These are phyloP conservation scores for Calocera viscosa DNA, from an alignment of 768 basidiomycete species.

Conservation along the genomic window DNA sequence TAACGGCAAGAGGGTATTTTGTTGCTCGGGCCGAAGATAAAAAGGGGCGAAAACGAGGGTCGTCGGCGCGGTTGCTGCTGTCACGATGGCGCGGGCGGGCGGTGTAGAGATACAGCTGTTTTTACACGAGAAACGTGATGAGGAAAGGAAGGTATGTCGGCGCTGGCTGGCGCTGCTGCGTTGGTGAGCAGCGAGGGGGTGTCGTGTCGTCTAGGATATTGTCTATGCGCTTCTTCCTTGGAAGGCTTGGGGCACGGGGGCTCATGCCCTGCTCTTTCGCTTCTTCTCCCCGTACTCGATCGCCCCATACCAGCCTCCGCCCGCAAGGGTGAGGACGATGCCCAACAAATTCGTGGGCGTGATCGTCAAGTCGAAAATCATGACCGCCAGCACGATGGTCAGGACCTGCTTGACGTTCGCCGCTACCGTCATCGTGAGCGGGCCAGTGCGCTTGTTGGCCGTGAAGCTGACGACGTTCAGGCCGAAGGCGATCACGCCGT, in stretches of 20 bases:
- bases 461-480: constrained; percentile 91
- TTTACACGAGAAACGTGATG: no score
- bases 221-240: no score
- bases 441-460: constrained; percentile 85
- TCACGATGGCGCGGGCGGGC: no score
- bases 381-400: constrained; percentile 72
- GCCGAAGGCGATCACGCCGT: constrained; percentile 80
- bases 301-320: constrained; percentile 69
- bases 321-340: constrained; percentile 68
- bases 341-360: constrained; percentile 69
- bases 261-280: not conserved
- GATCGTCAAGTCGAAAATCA: constrained; percentile 72
- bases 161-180: no score
- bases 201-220: no score
- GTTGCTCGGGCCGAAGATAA: no score
- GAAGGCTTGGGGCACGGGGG: not conserved
- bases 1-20: no score
- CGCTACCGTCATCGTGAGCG: constrained; percentile 83
- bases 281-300: constrained; percentile 41
- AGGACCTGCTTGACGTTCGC: constrained; percentile 90
- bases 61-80: no score
- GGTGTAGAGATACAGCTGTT: no score
- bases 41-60: no score
- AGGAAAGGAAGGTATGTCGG: no score
- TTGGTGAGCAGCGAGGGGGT: no score